Evolutionary conservation across 1,139 yeast species (phyloP).

Genomic region (Magnusiomyces paraingens): DNA sequence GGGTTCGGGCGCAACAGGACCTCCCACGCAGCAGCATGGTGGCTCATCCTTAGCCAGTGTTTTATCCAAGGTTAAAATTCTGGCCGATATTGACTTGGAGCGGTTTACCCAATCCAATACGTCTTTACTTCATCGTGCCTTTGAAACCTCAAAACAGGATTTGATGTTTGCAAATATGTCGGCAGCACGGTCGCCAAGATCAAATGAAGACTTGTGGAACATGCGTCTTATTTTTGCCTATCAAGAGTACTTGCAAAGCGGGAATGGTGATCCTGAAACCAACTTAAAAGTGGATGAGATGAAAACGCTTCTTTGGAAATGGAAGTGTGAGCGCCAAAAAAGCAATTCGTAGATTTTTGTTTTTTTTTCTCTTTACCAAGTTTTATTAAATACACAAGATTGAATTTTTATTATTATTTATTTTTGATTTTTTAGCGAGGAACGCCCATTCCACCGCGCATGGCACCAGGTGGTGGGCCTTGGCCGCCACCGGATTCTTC

Average conservation of each 20-base stretch:
- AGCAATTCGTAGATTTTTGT: not conserved
- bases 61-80: not conserved
- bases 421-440: constrained; percentile 13
- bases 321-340: constrained; percentile 7
- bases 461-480: constrained; percentile 30
- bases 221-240: constrained; percentile 3
- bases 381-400: not conserved
- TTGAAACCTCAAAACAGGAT: not conserved
- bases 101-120: not conserved
- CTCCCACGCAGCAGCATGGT: not conserved
- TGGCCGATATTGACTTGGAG: not conserved
- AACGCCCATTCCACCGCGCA: constrained; percentile 16
- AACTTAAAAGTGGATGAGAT: constrained; percentile 14
- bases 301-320: constrained; percentile 13
- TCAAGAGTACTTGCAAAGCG: not conserved
- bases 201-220: constrained; percentile 8
- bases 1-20: not conserved
- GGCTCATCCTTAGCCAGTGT: not conserved
- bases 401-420: not conserved
- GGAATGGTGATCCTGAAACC: not conserved
- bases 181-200: not conserved
- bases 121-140: not conserved
- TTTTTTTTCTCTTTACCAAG: not conserved
- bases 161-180: not conserved
- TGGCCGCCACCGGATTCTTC: constrained; percentile 45